phyloP scores from a whole-genome alignment of 2,329 filamentous ascomycete genomes.

The Passalora sequoiae region DNA sequence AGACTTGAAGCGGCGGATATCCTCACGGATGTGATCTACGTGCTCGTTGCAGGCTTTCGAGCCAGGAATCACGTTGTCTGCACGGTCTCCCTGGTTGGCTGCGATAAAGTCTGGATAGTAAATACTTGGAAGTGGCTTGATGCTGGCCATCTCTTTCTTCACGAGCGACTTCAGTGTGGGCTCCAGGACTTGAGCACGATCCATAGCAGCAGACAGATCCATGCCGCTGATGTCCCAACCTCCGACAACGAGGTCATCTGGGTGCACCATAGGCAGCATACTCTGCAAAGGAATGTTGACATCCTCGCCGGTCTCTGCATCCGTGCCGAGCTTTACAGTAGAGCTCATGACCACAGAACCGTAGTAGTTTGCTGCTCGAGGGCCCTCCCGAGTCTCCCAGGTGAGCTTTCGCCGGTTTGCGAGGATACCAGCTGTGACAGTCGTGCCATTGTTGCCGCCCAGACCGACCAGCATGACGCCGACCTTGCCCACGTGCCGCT shows the following conservation, averaged over 20 bases:
- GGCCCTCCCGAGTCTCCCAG: slow-evolving; percentile 92
- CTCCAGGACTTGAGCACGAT: slow-evolving; percentile 90
- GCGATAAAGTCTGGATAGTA: slow-evolving; percentile 99
- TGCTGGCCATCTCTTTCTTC: slow-evolving; percentile 83
- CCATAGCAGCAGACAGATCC: slow-evolving; percentile 88
- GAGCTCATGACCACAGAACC: slow-evolving; percentile 96
- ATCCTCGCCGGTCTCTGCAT: slow-evolving; percentile 76
- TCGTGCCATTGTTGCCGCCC: slow-evolving; percentile 98
- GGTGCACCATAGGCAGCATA: slow-evolving; percentile 82
- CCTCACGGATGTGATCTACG: slow-evolving; percentile 85
- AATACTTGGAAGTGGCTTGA: slow-evolving; percentile 87
- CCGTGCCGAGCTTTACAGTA: slow-evolving; percentile 91
- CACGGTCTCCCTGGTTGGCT: slow-evolving; percentile 93
- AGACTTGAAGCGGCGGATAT: slow-evolving; percentile 91
- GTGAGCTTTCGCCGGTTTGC: slow-evolving; percentile 81
- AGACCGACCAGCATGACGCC: slow-evolving; percentile 97
- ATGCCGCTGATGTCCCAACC: slow-evolving; percentile 96
- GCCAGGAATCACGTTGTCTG: slow-evolving; percentile 82
- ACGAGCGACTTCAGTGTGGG: slow-evolving; percentile 87
- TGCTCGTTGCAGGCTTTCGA: slow-evolving; percentile 80
- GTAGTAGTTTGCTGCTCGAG: slow-evolving; percentile 89
- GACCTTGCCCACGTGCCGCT: slow-evolving; percentile 85
- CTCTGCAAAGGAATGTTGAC: slow-evolving; percentile 95
- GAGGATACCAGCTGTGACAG: slow-evolving; percentile 93
- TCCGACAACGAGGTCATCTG: slow-evolving; percentile 89